Base-by-base conservation (phyloP, 192 early-diverging fungal genomes). In the Rhizophagus prolifer region DNA sequence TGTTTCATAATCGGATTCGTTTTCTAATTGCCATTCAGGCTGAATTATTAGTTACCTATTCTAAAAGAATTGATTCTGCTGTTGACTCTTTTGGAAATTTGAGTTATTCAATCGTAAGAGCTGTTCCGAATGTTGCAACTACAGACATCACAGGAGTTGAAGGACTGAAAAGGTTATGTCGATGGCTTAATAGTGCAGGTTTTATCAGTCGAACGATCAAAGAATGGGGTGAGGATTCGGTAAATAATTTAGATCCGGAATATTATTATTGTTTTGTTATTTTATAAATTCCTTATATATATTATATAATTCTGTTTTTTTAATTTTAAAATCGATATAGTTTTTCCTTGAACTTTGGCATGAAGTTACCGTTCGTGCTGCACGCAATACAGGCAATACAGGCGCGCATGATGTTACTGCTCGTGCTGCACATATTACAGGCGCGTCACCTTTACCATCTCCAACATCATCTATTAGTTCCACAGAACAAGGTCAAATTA, bases 21-120 rank as follows among this genome's bases (percentile, higher is more conserved):
- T 86, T 92, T 31, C 69, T 92, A 25, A 79, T 87, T 9, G 88
- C 89, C 34, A 86, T 89, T 30, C 92, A 92, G 77, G 78, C 92
- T 46, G 87, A 88, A 31, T 47, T 94, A 1, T 77, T 94, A 19
- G 83, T 83, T 54, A 75, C 85, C 1, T 89, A 92, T 31, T 78
- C 82, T 16, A 73, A 81, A 3, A 84, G 88, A 25, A 86, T 91
- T n/a, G 73, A 79, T 4, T 80, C 79, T n/a, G 83, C 87, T 9
- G 80, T 89, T 10, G 84, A 87, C 61, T 81, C 86, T 1, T 88
- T 86, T 41, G 88, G 88, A 59, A 84, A 86, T 8, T 30, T 86
- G 31, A 84, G 85, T 13, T 82, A 85, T 34, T 83, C 85, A 1
- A 83, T 89, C 46, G 84, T 85, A 46, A 81, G 87, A 44, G 86